Conservation (phyloP, 176 grass and related monocot species). For the Dendrocalamus sinicus region DNA sequence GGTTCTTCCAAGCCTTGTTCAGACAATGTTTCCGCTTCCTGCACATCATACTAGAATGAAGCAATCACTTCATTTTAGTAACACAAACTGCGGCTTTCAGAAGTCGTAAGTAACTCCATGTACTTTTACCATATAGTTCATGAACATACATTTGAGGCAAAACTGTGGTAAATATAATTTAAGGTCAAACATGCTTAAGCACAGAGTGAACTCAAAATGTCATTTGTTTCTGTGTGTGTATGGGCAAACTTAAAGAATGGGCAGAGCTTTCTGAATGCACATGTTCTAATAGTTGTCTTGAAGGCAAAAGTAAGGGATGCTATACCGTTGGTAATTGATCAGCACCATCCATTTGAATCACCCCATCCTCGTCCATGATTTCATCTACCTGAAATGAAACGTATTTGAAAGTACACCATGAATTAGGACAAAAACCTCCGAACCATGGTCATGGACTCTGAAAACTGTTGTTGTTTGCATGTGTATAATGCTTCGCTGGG, state of each 20-base stretch:
- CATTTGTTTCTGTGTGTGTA: background rate
- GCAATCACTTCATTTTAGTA: background rate
- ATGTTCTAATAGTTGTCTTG: slow-evolving; percentile 6
- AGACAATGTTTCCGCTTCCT: slow-evolving; percentile 41
- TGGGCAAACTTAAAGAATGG: slow-evolving; percentile 27
- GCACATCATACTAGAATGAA: slow-evolving; percentile 32
- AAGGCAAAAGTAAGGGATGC: background rate
- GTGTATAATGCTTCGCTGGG: background rate
- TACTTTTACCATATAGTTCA: background rate
- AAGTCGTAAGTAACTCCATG: background rate
- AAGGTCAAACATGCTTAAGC: slow-evolving; percentile 5
- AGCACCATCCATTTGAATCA: slow-evolving; percentile 36
- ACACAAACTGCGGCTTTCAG: background rate
- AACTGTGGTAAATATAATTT: background rate
- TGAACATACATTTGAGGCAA: background rate
- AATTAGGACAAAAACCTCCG: slow-evolving; percentile 6
- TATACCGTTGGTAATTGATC: slow-evolving; percentile 44
- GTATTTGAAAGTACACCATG: slow-evolving; percentile 22
- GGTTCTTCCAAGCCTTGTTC: slow-evolving; percentile 32
- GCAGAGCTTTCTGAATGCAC: background rate
- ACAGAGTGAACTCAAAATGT: slow-evolving; percentile 11
- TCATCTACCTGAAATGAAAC: slow-evolving; percentile 46
- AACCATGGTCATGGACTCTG: slow-evolving; percentile 14
- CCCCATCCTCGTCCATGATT: slow-evolving; percentile 5
- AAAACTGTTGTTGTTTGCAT: slow-evolving; percentile 14